Evolutionary conservation across 75 land plant species (phyloP).

Genomic region (Azolla pinnata): DNA sequence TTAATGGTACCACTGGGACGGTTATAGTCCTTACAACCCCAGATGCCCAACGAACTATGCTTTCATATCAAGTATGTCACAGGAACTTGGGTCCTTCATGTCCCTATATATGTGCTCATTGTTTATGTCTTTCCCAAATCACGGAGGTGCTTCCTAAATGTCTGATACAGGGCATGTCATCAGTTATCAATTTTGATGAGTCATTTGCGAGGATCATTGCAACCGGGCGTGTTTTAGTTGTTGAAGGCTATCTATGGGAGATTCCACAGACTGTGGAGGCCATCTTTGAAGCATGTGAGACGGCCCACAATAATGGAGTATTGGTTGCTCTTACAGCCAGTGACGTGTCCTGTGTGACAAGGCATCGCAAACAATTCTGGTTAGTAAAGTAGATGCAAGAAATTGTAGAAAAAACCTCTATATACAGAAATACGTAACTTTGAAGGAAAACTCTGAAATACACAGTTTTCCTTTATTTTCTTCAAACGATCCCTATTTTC

Average conservation of each 20-base stretch:
- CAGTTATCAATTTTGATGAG: slow-evolving; percentile 55
- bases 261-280: slow-evolving; percentile 74
- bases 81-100: too few relatives aligned
- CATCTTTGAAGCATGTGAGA: slow-evolving; percentile 65
- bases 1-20: slow-evolving; percentile 90
- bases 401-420: slow-evolving; percentile 2
- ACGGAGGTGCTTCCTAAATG: not conserved
- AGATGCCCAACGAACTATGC: slow-evolving; percentile 99
- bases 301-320: slow-evolving; percentile 66
- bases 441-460: too few relatives aligned
- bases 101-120: not conserved
- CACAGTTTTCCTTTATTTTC: not conserved
- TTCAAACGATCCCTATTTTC: not conserved
- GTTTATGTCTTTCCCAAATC: too few relatives aligned
- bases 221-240: slow-evolving; percentile 62
- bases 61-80: slow-evolving; percentile 72
- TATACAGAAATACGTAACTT: too few relatives aligned
- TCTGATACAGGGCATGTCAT: slow-evolving; percentile 74
- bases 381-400: slow-evolving; percentile 12
- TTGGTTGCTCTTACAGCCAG: slow-evolving; percentile 91
- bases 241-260: slow-evolving; percentile 93
- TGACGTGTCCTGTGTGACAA: slow-evolving; percentile 77
- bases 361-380: slow-evolving; percentile 79
- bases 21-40: slow-evolving; percentile 95
- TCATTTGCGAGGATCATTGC: slow-evolving; percentile 46